Conservation (phyloP, 352 stramenopile genomes). For the Globisporangium irregulare region DNA sequence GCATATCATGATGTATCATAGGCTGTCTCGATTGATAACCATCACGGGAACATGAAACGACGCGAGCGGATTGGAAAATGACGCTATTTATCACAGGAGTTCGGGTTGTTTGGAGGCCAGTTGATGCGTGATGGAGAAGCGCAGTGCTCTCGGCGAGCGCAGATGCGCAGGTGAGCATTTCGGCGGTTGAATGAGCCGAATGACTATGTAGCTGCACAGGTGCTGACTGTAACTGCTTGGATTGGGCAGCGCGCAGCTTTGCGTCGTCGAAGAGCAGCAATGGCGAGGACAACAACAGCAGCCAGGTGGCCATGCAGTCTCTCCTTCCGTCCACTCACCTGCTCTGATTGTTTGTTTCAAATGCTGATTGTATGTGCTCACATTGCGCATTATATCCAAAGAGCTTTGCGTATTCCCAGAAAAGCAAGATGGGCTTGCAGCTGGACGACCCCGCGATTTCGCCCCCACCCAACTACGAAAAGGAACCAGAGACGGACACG, state of each 20-base stretch:
- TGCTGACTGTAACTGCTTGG: no score
- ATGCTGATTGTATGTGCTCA: neutral
- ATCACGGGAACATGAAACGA: slow-evolving; percentile 15
- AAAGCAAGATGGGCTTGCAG: slow-evolving; percentile 26
- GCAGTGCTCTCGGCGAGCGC: slow-evolving; percentile 5
- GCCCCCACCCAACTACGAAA: slow-evolving; percentile 35
- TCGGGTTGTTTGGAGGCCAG: neutral
- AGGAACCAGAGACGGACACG: slow-evolving; percentile 24
- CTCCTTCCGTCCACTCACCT: neutral
- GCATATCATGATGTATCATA: slow-evolving; percentile 2
- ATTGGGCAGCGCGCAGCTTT: slow-evolving; percentile 4
- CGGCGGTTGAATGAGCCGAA: neutral
- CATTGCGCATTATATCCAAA: neutral
- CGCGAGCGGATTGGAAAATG: neutral
- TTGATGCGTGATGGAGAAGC: slow-evolving; percentile 11
- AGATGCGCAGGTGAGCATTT: slow-evolving; percentile 3
- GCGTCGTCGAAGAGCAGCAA: slow-evolving; percentile 9
- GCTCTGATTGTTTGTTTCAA: neutral
- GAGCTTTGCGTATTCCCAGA: slow-evolving; percentile 14
- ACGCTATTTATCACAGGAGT: slow-evolving; percentile 3
- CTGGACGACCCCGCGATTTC: slow-evolving; percentile 39
- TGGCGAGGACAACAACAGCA: slow-evolving; percentile 27
- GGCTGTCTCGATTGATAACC: neutral
- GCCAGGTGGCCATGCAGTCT: slow-evolving; percentile 10
- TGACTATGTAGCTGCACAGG: neutral